phyloP scores from a whole-genome alignment of 805 yeast species.

The Spathaspora sp. region DNA sequence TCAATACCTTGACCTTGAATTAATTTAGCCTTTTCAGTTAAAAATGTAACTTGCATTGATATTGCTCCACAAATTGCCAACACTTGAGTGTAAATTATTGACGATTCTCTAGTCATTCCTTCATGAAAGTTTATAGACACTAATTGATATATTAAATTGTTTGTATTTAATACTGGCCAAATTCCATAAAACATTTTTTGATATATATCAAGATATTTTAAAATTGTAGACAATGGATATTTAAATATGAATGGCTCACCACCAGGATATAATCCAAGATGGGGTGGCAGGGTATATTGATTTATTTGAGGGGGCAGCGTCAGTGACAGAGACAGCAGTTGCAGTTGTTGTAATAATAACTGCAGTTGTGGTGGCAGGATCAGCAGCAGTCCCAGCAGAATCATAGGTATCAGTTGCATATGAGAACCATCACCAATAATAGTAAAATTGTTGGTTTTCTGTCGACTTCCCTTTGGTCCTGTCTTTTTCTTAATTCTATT shows the following conservation, averaged over 20 bases:
- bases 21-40: conserved; percentile 11
- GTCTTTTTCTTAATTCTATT: conserved; percentile 29
- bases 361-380: not conserved
- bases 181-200: conserved; percentile 41
- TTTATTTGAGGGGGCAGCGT: not conserved
- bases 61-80: conserved; percentile 35
- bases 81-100: conserved; percentile 30
- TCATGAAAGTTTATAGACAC: not conserved
- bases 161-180: conserved; percentile 30
- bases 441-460: not conserved
- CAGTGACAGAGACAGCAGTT: conserved; percentile 23
- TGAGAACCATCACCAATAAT: not conserved
- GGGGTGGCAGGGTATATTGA: not conserved
- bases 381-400: not conserved
- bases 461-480: conserved; percentile 26
- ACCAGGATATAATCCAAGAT: not conserved
- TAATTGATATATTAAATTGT: not conserved
- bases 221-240: not conserved
- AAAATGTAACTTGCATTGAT: conserved; percentile 19
- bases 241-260: not conserved
- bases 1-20: conserved; percentile 15
- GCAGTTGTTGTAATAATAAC: conserved; percentile 8
- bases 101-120: conserved; percentile 2
- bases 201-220: conserved; percentile 20
- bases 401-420: not conserved